These are phyloP conservation scores for Globisporangium yorkense DNA, from an alignment of 352 stramenopile genomes.

Conservation along the genomic window DNA sequence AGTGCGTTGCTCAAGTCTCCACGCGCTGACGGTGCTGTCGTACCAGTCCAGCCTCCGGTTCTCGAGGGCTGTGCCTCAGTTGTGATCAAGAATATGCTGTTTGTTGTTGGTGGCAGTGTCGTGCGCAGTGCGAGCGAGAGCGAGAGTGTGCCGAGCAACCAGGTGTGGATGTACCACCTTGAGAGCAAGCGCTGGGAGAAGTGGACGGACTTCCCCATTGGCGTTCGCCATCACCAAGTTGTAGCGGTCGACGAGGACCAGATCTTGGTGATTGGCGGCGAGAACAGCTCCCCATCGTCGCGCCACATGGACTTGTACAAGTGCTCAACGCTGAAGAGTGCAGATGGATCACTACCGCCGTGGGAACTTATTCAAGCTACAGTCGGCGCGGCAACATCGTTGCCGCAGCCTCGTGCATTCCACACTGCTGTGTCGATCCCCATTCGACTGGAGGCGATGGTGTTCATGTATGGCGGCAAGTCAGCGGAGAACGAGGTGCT, in stretches of 20 bases:
- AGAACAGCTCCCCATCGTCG: constrained; percentile 61
- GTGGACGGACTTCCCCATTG: constrained; percentile 80
- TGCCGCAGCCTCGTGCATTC: constrained; percentile 60
- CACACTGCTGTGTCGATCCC: constrained; percentile 62
- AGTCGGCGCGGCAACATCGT: constrained; percentile 52
- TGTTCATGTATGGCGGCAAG: constrained; percentile 81
- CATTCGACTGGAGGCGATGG: constrained; percentile 67
- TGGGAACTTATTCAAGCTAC: constrained; percentile 76
- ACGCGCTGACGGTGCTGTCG: constrained; percentile 5
- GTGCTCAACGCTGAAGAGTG: constrained; percentile 45
- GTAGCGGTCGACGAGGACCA: constrained; percentile 65
- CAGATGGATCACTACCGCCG: constrained; percentile 57
- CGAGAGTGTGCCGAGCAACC: constrained; percentile 6
- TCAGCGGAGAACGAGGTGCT: constrained; percentile 67
- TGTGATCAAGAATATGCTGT: constrained; percentile 53
- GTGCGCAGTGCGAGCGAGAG: constrained; percentile 3
- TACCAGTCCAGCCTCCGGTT: constrained; percentile 17
- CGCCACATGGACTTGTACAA: constrained; percentile 86
- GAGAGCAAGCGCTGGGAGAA: constrained; percentile 55
- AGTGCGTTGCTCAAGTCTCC: constrained; percentile 28
- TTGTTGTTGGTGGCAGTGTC: constrained; percentile 65
- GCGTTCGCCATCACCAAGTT: constrained; percentile 71
- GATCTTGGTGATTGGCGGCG: constrained; percentile 79
- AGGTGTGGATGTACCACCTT: constrained; percentile 68
- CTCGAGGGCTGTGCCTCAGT: constrained; percentile 57